Evolutionary conservation across 2,329 filamentous ascomycete genomes (phyloP).

Genomic region (Talaromyces sp.): DNA sequence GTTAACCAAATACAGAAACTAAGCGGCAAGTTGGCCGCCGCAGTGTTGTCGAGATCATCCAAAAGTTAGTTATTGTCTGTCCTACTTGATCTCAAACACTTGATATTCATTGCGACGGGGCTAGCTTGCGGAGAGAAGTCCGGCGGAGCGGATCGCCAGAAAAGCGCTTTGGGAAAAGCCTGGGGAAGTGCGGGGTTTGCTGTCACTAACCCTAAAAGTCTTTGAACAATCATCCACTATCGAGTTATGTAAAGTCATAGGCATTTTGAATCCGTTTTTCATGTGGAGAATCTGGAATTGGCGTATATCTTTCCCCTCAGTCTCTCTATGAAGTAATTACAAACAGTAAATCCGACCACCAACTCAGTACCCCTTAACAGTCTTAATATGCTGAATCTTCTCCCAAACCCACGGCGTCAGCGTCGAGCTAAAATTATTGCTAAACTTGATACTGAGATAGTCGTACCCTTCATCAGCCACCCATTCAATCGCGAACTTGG

Average conservation of each 20-base stretch:
- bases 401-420: constrained; percentile 11
- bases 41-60: too few relatives aligned
- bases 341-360: not conserved
- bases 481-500: not conserved
- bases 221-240: not conserved
- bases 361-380: constrained; percentile 4
- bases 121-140: not conserved
- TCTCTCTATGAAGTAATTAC: not conserved
- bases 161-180: not conserved
- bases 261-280: not conserved
- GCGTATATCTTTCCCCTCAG: not conserved
- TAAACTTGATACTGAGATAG: constrained; percentile 2
- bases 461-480: not conserved
- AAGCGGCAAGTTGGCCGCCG: not conserved
- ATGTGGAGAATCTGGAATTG: not conserved
- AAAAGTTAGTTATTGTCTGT: not conserved
- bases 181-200: not conserved
- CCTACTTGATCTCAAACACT: not conserved
- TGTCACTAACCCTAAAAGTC: not conserved
- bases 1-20: not conserved
- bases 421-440: constrained; percentile 13
- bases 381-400: constrained; percentile 8
- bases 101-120: not conserved
- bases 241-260: not conserved
- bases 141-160: not conserved